Evolutionary conservation across 2,329 filamentous ascomycete genomes (phyloP).

Genomic region (Tolypocladium pustulatum): DNA sequence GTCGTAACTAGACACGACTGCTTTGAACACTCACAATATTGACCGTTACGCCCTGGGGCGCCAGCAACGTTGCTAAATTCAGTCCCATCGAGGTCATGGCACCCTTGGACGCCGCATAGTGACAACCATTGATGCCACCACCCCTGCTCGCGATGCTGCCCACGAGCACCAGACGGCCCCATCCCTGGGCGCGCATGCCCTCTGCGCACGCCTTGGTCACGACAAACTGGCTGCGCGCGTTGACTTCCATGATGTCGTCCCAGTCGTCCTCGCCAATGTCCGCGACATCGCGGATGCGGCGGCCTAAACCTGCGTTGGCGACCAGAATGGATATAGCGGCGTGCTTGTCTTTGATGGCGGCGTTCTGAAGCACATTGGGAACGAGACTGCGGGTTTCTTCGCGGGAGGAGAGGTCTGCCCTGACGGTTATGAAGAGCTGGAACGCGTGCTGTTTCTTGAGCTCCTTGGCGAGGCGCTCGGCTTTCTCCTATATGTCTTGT

Average conservation of each 20-base stretch:
- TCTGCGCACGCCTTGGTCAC: constrained; percentile 19
- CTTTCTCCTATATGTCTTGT: constrained; percentile 15
- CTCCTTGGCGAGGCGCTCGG: constrained; percentile 16
- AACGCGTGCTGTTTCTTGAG: constrained; percentile 11
- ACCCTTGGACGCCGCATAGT: constrained; percentile 23
- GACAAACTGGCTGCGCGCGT: constrained; percentile 22
- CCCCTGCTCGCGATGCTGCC: constrained; percentile 22
- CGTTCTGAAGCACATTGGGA: constrained; percentile 7
- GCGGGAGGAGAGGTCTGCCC: constrained; percentile 17
- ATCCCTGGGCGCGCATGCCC: constrained; percentile 19
- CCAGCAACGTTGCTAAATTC: constrained; percentile 20
- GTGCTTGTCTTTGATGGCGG: constrained; percentile 11
- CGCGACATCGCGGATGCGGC: constrained; percentile 20
- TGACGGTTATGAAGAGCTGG: constrained; percentile 16
- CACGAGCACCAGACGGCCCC: constrained; percentile 20
- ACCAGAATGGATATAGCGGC: constrained; percentile 19
- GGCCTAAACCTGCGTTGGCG: constrained; percentile 21
- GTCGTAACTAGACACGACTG: not conserved
- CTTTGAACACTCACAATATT: constrained; percentile 17
- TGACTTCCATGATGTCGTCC: constrained; percentile 24
- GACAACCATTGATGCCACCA: constrained; percentile 22
- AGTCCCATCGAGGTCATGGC: constrained; percentile 21
- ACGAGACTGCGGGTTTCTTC: constrained; percentile 13
- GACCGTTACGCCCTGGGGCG: constrained; percentile 21
- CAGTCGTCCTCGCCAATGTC: constrained; percentile 24